Evolutionary conservation across 345 rosid genomes (phyloP), one percentile per base, ranked within the genome.

Genomic region (Syzygium aqueum): DNA sequence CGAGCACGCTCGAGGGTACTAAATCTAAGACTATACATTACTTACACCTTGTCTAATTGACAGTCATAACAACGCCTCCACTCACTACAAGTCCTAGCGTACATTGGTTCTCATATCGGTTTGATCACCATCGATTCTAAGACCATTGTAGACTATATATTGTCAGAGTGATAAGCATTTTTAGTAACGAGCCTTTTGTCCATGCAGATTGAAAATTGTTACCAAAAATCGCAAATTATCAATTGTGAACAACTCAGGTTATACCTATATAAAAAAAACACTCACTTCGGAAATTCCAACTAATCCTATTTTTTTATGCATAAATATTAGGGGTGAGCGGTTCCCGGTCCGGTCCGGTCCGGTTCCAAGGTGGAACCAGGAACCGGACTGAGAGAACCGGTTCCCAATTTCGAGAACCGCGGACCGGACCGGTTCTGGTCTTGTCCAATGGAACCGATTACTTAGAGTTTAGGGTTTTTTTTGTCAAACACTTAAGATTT

Each of bases 71-170:
- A 65, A 19, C 23, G 9, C 3, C 17, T 65, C 22, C 3, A 30
- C 43, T 30, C 3, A 2, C 1, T 16, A 65, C 28, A 30, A 15
- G 2, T 7, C 16, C 2, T 16, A 16, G 3, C 0, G 2, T 30
- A 11, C 21, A 65, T 65, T 3, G 23, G 0, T 8, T 1, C 0
- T 65, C 1, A 16, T 0, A 65, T 65, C 0, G 2, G 0, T 73
- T 19, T 33, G 25, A 4, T 5, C 7, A 19, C 7, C 1, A 0
- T 33, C 22, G 13, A 73, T 67, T 73, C 10, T 33, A 73, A 73
- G 7, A 73, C 2, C 5, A 6, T 0, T 1, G 1, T 2, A 16
- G 8, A 73, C 1, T 5, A 33, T 3, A 9, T 1, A 33, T 67
- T 2, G 6, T 33, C 0, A 3, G 1, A 8, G 2, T 8, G 1